phyloP scores from a whole-genome alignment of 2,329 filamentous ascomycete genomes.

The Amauroascus niger region DNA sequence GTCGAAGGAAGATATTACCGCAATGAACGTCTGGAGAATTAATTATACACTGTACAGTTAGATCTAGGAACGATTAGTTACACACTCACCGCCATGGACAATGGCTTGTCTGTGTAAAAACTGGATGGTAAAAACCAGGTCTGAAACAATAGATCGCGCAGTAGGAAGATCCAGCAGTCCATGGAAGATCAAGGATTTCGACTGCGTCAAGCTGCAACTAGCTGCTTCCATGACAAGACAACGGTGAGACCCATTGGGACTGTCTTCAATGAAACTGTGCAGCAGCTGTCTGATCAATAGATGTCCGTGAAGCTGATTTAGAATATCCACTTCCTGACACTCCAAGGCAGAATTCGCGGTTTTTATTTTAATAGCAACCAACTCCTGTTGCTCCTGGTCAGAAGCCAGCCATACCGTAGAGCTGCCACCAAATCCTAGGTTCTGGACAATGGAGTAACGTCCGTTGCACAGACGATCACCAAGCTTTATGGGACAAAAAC shows the following conservation, averaged over 20 bases:
- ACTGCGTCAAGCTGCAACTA: slow-evolving; percentile 16
- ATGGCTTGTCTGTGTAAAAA: slow-evolving; percentile 16
- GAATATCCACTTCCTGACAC: slow-evolving; percentile 14
- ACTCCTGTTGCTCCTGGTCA: slow-evolving; percentile 14
- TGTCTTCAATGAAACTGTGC: slow-evolving; percentile 14
- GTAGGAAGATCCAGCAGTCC: slow-evolving; percentile 14
- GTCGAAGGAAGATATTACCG: slow-evolving; percentile 17
- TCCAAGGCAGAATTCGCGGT: slow-evolving; percentile 11
- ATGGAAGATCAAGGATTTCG: slow-evolving; percentile 13
- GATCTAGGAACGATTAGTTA: slow-evolving; percentile 7
- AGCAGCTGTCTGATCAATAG: slow-evolving; percentile 15
- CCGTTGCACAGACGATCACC: slow-evolving; percentile 13
- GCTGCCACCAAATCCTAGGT: slow-evolving; percentile 15
- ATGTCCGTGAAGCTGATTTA: slow-evolving; percentile 12
- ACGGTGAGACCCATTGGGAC: slow-evolving; percentile 16
- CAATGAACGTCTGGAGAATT: slow-evolving; percentile 16
- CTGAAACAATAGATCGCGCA: slow-evolving; percentile 14
- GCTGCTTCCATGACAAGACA: slow-evolving; percentile 16
- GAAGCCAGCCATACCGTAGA: slow-evolving; percentile 17
- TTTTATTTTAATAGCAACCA: slow-evolving; percentile 16
- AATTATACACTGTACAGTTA: slow-evolving; percentile 8
- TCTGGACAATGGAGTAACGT: slow-evolving; percentile 15
- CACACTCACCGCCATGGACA: slow-evolving; percentile 17
- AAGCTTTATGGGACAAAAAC: slow-evolving; percentile 14
- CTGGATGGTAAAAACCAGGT: slow-evolving; percentile 14